Percentiles rank a stretch among this genome's conserved stretches.
Conservation (phyloP, 164 flowering plant species). For the Magnolia changhungtana region DNA sequence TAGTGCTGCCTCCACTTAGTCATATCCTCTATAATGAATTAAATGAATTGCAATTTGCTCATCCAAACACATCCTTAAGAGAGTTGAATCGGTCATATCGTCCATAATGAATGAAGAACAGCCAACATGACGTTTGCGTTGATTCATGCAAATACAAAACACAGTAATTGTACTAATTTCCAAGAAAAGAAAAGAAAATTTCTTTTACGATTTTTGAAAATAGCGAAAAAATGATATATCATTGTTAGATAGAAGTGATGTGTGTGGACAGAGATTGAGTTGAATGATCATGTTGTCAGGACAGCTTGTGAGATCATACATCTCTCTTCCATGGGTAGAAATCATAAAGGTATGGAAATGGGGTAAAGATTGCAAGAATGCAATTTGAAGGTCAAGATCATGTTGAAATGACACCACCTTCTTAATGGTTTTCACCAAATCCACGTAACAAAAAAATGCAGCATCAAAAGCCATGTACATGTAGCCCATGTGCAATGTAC, state of each 20-base stretch:
- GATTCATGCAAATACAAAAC: not conserved
- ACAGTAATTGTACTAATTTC: not conserved
- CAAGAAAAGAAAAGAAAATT: not conserved
- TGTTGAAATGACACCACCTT: not conserved
- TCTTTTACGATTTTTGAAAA: not conserved
- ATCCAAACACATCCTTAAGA: not conserved
- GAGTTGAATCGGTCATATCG: not conserved
- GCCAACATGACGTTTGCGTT: too few relatives aligned
- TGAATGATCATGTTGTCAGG: not conserved
- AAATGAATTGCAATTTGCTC: not conserved
- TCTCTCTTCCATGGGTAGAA: not conserved
- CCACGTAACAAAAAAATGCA: not conserved
- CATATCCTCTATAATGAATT: too few relatives aligned
- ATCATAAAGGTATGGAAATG: not conserved
- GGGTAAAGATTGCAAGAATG: not conserved
- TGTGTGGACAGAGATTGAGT: slow-evolving; percentile 1
- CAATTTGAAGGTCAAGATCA: slow-evolving; percentile 5
- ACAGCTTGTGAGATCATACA: not conserved
- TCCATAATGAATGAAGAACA: not conserved
- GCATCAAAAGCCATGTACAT: not conserved
- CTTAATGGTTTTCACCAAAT: not conserved
- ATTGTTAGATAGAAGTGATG: not conserved
- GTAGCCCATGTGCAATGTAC: not conserved
- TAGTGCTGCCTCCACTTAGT: too few relatives aligned
- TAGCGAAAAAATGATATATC: not conserved